Conservation (phyloP, 2,329 filamentous ascomycete genomes). For the Cordyceps cicadae region DNA sequence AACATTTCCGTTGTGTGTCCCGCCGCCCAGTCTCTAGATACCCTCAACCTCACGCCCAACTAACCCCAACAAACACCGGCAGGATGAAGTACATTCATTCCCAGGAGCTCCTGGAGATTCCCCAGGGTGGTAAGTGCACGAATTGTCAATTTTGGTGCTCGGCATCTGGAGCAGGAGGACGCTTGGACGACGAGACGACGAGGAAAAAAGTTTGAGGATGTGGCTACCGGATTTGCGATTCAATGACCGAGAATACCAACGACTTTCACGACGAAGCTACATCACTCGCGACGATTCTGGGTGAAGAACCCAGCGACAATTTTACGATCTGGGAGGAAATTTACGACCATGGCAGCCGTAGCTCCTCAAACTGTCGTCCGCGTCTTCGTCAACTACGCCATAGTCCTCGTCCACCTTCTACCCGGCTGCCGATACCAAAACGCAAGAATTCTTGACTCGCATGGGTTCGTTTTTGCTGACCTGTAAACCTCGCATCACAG, state of each 20-base stretch:
- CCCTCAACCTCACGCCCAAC: conserved; percentile 33
- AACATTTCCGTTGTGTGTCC: conserved; percentile 27
- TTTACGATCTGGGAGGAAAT: neutral
- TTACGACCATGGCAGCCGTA: neutral
- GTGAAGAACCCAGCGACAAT: neutral
- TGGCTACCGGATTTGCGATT: neutral
- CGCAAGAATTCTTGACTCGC: neutral
- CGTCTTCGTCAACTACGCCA: neutral
- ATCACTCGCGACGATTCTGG: neutral
- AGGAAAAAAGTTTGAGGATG: conserved; percentile 1
- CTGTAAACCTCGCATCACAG: conserved; percentile 40
- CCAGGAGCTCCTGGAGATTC: conserved; percentile 89
- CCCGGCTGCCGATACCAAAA: neutral
- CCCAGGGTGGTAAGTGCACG: conserved; percentile 80
- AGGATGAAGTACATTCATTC: conserved; percentile 99
- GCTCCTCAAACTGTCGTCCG: conserved; percentile 1
- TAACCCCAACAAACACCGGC: conserved; percentile 45
- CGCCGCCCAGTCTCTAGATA: conserved; percentile 29
- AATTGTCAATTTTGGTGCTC: conserved; percentile 3
- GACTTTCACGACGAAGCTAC: neutral
- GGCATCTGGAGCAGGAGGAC: conserved; percentile 8
- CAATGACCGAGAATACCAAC: neutral
- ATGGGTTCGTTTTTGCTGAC: conserved; percentile 21
- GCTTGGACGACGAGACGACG: neutral
- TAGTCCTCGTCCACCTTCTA: neutral